Conservation (phyloP, 2,329 filamentous ascomycete genomes). For the Furcasterigmium furcatum region DNA sequence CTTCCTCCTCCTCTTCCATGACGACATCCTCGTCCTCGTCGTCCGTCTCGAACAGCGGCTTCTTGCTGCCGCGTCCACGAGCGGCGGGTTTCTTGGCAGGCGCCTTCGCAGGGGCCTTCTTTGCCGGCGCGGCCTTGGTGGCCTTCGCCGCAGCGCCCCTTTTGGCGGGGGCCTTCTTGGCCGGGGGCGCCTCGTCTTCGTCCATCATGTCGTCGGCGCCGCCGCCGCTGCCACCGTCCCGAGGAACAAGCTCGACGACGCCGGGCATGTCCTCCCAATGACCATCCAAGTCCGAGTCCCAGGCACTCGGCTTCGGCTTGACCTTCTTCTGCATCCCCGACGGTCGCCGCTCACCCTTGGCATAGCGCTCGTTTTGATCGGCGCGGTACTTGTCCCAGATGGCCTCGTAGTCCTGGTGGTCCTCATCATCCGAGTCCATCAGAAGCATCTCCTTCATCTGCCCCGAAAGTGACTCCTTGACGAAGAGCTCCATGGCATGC, state of each 20-base stretch:
- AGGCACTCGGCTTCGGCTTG: slow-evolving; percentile 74
- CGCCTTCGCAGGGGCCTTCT: slow-evolving; percentile 33
- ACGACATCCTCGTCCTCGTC: slow-evolving; percentile 48
- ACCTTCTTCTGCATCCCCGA: slow-evolving; percentile 44
- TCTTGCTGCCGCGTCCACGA: slow-evolving; percentile 39
- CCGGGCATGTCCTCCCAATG: slow-evolving; percentile 78
- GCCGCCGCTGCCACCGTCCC: slow-evolving; percentile 21
- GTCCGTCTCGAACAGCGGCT: slow-evolving; percentile 25
- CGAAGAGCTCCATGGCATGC: slow-evolving; percentile 81
- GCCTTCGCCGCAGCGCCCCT: slow-evolving; percentile 14
- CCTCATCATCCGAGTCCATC: slow-evolving; percentile 64
- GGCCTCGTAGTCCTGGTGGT: slow-evolving; percentile 66
- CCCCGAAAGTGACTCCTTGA: slow-evolving; percentile 65
- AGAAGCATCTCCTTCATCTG: slow-evolving; percentile 69
- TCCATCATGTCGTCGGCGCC: slow-evolving; percentile 50
- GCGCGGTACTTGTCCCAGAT: slow-evolving; percentile 72
- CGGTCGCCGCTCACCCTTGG: slow-evolving; percentile 57
- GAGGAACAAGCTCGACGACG: slow-evolving; percentile 42
- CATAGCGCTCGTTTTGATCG: slow-evolving; percentile 69
- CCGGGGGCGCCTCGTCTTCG: slow-evolving; percentile 45
- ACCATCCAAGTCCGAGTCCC: slow-evolving; percentile 89
- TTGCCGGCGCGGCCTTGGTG: slow-evolving; percentile 27
- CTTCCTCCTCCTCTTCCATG: slow-evolving; percentile 50
- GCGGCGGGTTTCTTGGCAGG: slow-evolving; percentile 39
- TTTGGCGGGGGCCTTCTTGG: slow-evolving; percentile 28